phyloP scores from a whole-genome alignment of 164 flowering plant species.

The Umbilicus rupestris region DNA sequence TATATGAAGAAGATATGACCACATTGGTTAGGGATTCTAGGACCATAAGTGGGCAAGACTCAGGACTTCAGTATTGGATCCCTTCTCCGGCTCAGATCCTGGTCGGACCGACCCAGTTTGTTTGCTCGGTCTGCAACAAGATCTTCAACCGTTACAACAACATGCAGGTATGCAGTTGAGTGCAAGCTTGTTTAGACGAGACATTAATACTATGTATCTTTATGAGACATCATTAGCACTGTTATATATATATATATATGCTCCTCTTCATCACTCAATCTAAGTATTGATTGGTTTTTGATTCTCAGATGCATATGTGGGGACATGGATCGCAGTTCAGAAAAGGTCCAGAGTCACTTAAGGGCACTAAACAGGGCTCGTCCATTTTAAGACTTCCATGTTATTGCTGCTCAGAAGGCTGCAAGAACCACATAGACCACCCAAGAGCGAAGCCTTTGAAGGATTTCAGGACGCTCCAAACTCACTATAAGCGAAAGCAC shows the following conservation, averaged over 20 bases:
- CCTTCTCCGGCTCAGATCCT: constrained; percentile 57
- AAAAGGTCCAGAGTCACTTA: constrained; percentile 46
- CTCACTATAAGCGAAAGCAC: constrained; percentile 73
- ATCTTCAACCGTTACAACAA: constrained; percentile 61
- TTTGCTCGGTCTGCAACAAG: constrained; percentile 52
- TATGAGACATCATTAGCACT: too few relatives aligned
- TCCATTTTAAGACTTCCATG: constrained; percentile 50
- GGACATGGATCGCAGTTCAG: constrained; percentile 66
- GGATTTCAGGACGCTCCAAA: constrained; percentile 66
- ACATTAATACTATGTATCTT: too few relatives aligned
- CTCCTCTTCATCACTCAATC: too few relatives aligned
- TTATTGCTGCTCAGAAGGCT: constrained; percentile 62
- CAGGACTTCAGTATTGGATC: constrained; percentile 43
- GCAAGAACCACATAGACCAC: constrained; percentile 60
- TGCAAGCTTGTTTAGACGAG: too few relatives aligned
- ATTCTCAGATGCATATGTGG: constrained; percentile 61
- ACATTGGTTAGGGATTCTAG: constrained; percentile 8
- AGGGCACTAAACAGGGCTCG: constrained; percentile 41
- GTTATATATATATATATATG: too few relatives aligned
- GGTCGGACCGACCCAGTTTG: constrained; percentile 50
- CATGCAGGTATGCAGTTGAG: constrained; percentile 43
- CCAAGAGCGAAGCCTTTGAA: constrained; percentile 64
- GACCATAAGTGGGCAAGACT: neutral
- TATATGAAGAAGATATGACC: constrained; percentile 11
- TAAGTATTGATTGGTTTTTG: neutral